Evolutionary conservation across 257 asterid genomes (phyloP), one percentile per base, ranked within the genome.

Genomic region (Scutellaria barbata): DNA sequence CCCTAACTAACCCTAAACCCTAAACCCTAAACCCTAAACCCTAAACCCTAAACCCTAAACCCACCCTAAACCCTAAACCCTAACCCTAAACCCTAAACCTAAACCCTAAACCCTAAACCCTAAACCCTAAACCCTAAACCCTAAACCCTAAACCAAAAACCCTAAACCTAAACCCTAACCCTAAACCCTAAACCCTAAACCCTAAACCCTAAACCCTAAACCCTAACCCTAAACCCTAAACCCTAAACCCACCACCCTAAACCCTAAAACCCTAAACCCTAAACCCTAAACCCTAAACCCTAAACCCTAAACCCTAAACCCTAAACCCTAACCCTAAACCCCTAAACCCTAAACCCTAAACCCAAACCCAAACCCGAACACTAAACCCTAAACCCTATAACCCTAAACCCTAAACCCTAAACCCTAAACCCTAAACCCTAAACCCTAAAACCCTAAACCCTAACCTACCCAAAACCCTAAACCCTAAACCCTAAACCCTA

Each of bases 51-150:
- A 51, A 51, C 57, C 57, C 57, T 51, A 14, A 51, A 48, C 6
- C 54, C 54, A 52, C 58, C 58, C 58, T 17, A 52, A 52, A 52
- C 58, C 58, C 58, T 17, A 52, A 52, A 52, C 58, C 33, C 58
- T 17, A 52, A 52, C 30, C 30, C 58, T 17, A 52, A 52, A 17
- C 33, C n/a, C n/a, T n/a, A n/a, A n/a, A n/a, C 58, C 58, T 1
- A 52, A 52, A 52, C 58, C 58, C 58, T 17, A 52, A 16, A 52
- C 58, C 57, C n/a, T n/a, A n/a, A n/a, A n/a, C 54, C 54, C 54
- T 13, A 48, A 48, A 48, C 54, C n/a, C n/a, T n/a, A n/a, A 41
- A 41, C 46, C 46, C 46, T 10, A 12, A n/a, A n/a, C n/a, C n/a
- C n/a, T n/a, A n/a, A n/a, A n/a, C n/a, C n/a, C n/a, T n/a, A n/a